Percentiles rank a stretch among this genome's conserved stretches.
Conservation (phyloP, 129 eudicot genomes). For the Centella asiatica region DNA sequence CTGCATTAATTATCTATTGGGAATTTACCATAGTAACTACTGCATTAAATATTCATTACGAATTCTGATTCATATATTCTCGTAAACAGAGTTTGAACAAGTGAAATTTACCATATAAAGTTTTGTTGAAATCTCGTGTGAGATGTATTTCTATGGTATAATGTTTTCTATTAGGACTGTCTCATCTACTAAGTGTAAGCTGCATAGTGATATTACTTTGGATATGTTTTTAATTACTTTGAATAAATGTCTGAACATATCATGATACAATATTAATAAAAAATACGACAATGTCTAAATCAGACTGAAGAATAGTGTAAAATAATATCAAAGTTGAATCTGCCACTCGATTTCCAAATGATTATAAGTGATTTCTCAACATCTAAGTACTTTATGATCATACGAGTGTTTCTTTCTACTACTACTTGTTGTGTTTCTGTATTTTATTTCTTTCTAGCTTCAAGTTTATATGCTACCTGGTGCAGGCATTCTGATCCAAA, state of each 20-base stretch:
- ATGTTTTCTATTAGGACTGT: not conserved
- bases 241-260: not conserved
- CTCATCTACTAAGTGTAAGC: not conserved
- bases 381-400: not conserved
- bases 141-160: not conserved
- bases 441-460: not conserved
- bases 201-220: not conserved
- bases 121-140: not conserved
- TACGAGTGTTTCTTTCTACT: not conserved
- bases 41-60: not conserved
- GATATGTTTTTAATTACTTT: not conserved
- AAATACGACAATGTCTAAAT: not conserved
- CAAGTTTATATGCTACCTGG: not conserved
- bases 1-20: no score
- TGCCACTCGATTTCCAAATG: not conserved
- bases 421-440: not conserved
- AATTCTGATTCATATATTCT: no score
- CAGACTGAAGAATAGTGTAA: not conserved
- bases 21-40: not conserved
- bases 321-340: not conserved
- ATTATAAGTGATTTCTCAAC: no score
- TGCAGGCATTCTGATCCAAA: conserved; percentile 84
- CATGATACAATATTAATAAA: not conserved
- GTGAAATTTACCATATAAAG: not conserved
- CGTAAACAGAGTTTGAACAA: not conserved